A percentile compares a stretch with the other conserved stretches of the same genome.
Evolutionary conservation across 2,329 filamentous ascomycete genomes (phyloP).

Genomic region (Colletotrichum gloeosporioides): DNA sequence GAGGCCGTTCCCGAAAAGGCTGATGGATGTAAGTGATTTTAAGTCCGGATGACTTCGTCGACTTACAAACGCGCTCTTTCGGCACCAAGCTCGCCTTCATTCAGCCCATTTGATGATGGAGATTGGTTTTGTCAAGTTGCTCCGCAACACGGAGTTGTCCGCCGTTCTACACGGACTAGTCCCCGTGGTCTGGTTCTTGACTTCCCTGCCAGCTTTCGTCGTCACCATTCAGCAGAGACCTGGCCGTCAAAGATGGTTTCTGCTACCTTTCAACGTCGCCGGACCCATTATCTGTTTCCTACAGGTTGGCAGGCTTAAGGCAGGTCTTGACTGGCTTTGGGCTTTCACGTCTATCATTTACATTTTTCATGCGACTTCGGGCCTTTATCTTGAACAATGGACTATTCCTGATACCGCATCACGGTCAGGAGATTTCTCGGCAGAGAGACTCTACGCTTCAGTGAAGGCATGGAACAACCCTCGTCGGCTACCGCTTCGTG

Average conservation of each 20-base stretch:
- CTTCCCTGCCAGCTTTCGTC: not conserved
- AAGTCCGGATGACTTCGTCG: not conserved
- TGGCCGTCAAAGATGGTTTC: not conserved
- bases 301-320: not conserved
- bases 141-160: not conserved
- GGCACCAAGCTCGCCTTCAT: not conserved
- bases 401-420: not conserved
- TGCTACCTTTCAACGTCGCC: not conserved
- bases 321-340: not conserved
- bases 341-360: not conserved
- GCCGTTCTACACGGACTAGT: not conserved
- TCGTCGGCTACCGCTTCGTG: not conserved
- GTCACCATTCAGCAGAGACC: not conserved
- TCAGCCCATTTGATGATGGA: not conserved
- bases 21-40: not conserved
- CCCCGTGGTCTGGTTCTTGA: not conserved
- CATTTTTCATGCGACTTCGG: not conserved
- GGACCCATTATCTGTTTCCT: not conserved
- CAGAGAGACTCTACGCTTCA: not conserved
- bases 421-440: rapidly evolving
- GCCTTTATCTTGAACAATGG: not conserved
- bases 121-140: not conserved
- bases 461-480: not conserved
- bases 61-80: not conserved
- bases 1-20: not conserved